phyloP scores from a whole-genome alignment of 192 early-diverging fungal genomes.

The Funneliformis geosporum region DNA sequence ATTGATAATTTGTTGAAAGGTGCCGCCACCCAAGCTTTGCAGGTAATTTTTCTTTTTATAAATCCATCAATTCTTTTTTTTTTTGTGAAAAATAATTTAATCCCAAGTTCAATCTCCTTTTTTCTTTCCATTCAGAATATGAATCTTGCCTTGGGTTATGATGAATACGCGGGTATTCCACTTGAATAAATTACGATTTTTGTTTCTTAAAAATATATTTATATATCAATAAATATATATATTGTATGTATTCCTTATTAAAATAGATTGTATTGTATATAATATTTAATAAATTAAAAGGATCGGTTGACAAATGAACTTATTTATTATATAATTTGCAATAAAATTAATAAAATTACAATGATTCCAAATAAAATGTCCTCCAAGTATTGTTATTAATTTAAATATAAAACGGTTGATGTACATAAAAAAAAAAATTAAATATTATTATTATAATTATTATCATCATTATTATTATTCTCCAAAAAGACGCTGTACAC shows the following conservation, averaged over 20 bases:
- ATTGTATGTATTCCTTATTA: no score
- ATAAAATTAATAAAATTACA: no score
- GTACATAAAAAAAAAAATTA: not conserved
- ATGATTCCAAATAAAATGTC: no score
- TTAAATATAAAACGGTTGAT: no score
- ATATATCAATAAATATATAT: no score
- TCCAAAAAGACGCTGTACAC: conserved; percentile 78
- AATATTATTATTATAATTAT: not conserved
- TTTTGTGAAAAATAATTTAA: no score
- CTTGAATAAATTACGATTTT: conserved; percentile 37
- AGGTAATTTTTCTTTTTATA: conserved; percentile 47
- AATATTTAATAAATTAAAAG: no score
- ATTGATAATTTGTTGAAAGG: conserved; percentile 99
- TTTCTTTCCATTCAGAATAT: conserved; percentile 65
- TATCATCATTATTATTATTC: conserved; percentile 51
- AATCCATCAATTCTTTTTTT: not conserved
- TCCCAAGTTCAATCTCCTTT: not conserved
- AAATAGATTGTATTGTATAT: no score
- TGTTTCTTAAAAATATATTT: no score
- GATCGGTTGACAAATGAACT: no score
- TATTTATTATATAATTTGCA: no score
- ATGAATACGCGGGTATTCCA: conserved; percentile 92
- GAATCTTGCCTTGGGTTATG: conserved; percentile 88
- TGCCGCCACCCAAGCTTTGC: conserved; percentile 97
- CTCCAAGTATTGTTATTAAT: no score